These are phyloP conservation scores for Xerocomus amazonicus DNA, from an alignment of 1,284 basidiomycete genomes.

Conservation along the genomic window DNA sequence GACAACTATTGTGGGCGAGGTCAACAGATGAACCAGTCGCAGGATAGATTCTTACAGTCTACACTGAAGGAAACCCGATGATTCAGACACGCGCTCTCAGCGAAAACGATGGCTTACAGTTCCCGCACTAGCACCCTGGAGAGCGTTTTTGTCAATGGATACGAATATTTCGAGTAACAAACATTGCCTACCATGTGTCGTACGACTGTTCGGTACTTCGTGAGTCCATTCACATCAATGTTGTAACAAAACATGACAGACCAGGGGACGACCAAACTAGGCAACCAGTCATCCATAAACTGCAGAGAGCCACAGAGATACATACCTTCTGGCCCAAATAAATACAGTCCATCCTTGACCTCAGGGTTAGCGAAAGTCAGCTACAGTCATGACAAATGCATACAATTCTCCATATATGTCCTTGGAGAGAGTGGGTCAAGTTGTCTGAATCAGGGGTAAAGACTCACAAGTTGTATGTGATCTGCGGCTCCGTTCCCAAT, in stretches of 20 bases:
- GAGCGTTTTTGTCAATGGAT: neutral
- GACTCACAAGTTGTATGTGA: slow-evolving; percentile 77
- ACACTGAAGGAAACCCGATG: slow-evolving; percentile 41
- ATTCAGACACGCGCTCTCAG: slow-evolving; percentile 3
- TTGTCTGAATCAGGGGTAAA: neutral
- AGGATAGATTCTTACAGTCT: slow-evolving; percentile 49
- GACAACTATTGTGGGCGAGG: slow-evolving; percentile 46
- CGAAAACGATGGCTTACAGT: slow-evolving; percentile 48
- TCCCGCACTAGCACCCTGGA: slow-evolving; percentile 72
- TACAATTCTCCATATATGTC: slow-evolving; percentile 91
- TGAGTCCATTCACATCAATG: slow-evolving; percentile 9
- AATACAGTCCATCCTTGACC: slow-evolving; percentile 83
- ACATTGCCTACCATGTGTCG: slow-evolving; percentile 47
- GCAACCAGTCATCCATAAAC: neutral
- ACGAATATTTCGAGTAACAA: neutral
- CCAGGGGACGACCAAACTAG: slow-evolving; percentile 48
- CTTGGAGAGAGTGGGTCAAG: slow-evolving; percentile 35
- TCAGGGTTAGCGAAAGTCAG: slow-evolving; percentile 1
- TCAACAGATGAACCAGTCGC: slow-evolving; percentile 5
- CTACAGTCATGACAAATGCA: slow-evolving; percentile 17
- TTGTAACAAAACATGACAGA: slow-evolving; percentile 25
- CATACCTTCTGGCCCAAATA: slow-evolving; percentile 86
- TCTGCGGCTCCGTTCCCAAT: slow-evolving; percentile 90
- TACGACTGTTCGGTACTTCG: slow-evolving; percentile 40
- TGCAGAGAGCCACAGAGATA: slow-evolving; percentile 10